Conservation (phyloP, 768 basidiomycete genomes). For the Mycena latifolia region DNA sequence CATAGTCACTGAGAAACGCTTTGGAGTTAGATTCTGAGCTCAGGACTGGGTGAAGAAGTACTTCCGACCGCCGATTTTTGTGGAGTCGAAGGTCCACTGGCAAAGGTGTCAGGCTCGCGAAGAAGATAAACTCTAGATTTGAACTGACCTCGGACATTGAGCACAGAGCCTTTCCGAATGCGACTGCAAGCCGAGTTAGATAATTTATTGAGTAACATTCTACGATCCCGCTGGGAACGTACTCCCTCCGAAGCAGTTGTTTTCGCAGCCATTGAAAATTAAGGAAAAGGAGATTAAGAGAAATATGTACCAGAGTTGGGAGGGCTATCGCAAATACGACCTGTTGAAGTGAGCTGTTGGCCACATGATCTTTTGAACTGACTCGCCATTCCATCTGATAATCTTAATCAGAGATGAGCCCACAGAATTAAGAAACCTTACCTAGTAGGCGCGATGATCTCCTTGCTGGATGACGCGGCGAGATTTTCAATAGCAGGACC, state of each 20-base stretch:
- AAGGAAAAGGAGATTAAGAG: neutral
- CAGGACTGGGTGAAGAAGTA: neutral
- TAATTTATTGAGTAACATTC: neutral
- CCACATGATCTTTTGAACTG: too few species aligned
- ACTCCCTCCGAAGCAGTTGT: conserved; percentile 24
- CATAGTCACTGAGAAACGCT: conserved; percentile 6
- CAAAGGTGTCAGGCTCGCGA: too few species aligned
- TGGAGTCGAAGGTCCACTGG: conserved; percentile 14
- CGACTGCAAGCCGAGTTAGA: neutral
- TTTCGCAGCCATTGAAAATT: neutral
- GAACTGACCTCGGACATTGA: conserved; percentile 16
- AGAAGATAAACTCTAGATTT: neutral
- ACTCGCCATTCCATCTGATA: conserved; percentile 23
- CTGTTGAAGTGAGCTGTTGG: neutral
- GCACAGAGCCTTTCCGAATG: conserved; percentile 9
- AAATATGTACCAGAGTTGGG: conserved; percentile 10
- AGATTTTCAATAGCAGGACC: conserved; percentile 8
- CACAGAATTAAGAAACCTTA: neutral
- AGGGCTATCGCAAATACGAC: conserved; percentile 24
- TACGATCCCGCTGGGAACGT: neutral
- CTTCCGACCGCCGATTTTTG: conserved; percentile 17
- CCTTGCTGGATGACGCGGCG: neutral
- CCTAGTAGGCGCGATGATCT: conserved; percentile 11
- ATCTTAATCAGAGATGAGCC: too few species aligned
- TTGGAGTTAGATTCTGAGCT: neutral